These are phyloP conservation scores for Yarrowia porcina DNA, from an alignment of 805 yeast genomes.

Conservation along the genomic window DNA sequence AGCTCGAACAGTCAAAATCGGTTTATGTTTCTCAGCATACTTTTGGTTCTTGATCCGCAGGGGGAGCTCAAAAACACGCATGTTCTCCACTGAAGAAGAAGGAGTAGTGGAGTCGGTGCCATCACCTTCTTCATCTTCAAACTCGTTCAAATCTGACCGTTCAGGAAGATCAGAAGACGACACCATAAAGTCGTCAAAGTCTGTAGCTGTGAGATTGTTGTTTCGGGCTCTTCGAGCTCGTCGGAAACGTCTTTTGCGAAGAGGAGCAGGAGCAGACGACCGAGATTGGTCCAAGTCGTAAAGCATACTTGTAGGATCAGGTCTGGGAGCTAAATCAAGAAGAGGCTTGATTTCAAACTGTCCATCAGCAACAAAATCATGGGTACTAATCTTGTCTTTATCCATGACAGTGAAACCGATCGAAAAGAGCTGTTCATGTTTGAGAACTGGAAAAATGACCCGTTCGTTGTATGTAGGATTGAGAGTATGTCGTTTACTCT, in stretches of 20 bases:
- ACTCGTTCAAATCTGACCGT: conserved; percentile 6
- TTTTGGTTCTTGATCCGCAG: conserved; percentile 37
- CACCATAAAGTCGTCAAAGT: conserved; percentile 9
- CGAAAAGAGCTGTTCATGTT: conserved; percentile 62
- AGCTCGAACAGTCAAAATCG: conserved; percentile 57
- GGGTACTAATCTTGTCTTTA: conserved; percentile 75
- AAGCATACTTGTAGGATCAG: conserved; percentile 40
- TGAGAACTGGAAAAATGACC: conserved; percentile 70
- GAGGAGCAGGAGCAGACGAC: background rate
- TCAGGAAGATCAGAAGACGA: conserved; percentile 11
- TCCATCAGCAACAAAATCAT: conserved; percentile 75
- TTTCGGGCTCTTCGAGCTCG: background rate
- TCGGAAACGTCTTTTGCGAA: conserved; percentile 2
- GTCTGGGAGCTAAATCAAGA: conserved; percentile 36
- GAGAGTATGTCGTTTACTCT: conserved; percentile 76
- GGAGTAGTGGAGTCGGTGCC: background rate
- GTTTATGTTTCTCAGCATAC: conserved; percentile 44
- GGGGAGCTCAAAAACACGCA: conserved; percentile 39
- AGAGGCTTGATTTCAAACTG: conserved; percentile 55
- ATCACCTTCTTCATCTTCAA: background rate
- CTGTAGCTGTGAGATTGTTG: background rate
- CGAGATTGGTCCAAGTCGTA: conserved; percentile 9
- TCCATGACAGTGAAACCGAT: conserved; percentile 75
- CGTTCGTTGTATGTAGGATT: conserved; percentile 81
- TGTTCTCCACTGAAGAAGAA: background rate